Evolutionary conservation across 2,329 filamentous ascomycete genomes (phyloP), one percentile per base, ranked within the genome.

Genomic region (Aspergillus sp.): DNA sequence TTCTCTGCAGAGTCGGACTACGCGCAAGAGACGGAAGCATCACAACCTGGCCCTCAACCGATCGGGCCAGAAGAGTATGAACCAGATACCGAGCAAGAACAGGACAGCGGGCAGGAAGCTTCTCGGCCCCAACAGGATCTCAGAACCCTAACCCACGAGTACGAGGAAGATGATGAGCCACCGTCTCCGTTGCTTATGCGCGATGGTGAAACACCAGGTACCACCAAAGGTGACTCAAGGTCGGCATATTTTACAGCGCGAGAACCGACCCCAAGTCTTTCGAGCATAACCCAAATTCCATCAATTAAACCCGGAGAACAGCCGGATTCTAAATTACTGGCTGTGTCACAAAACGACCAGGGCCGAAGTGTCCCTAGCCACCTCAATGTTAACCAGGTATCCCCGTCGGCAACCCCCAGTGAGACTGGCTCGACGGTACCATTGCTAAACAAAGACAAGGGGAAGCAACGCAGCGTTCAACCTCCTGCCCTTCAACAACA

Each of bases 1-100:
- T 86, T 86, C 66, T 78, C 78, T 23, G 79, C 80, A 1, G 76
- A 80, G 57, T 76, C 80, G 58, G 73, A 76, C 6, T 73, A 76
- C 57, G 69, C 77, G 25, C 71, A 74, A 11, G 74, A 77, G 37
- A 75, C 52, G 19, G 65, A 69, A n/a, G 21, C 60, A 62, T 12
- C 52, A 14, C 4, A 55, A 59, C 14, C 27, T 27, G 43, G 11
- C 6, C 35, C 9, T 45, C 40, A 48, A 46, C 66, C 61, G 5
- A 61, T 66, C 50, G 65, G 62, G 19, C 57, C 56, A 6, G 63
- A 63, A 31, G 57, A 68, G 8, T 54, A 64, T 43, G 59, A 57
- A 19, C 40, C 47, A 31, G 63, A 62, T 3, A 40, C 54, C 27
- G 59, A 64, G 17, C 46, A 60, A 25, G 63, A 62, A 33, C 33